Evolutionary conservation across 805 yeast genomes (phyloP), one percentile per base, ranked within the genome.

Genomic region (Wickerhamiella azyma): DNA sequence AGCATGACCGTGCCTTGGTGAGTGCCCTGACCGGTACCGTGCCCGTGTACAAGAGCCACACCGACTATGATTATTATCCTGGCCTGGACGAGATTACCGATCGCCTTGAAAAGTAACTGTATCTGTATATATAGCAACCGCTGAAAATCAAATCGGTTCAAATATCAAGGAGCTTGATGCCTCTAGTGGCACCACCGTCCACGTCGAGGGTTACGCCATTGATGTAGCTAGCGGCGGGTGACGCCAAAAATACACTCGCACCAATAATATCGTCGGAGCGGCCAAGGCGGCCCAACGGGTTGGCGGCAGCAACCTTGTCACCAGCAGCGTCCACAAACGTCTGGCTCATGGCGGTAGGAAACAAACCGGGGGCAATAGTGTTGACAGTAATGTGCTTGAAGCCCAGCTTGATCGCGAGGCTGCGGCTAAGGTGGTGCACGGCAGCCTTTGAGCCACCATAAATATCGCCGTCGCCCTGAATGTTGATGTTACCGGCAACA

Each of bases 361-460:
- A 77, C 59, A 79, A 81, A 0, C 89, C 89, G 0, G 88, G 88
- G 6, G 85, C 85, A 52, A 81, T 60, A 9, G 75, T 66, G 63
- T 81, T 81, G 48, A 80, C 85, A 40, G 76, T 79, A 55, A 81
- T 73, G 62, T 80, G 74, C 39, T 68, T 64, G 7, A 78, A 79
- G 2, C 83, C 86, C 54, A 81, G 68, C 56, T 77, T 80, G 37
- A 72, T 59, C 2, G 88, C 82, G 53, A 81, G 68, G 48, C 70
- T 62, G 60, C 74, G 76, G 28, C 79, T 78, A 59, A 81, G 57
- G 58, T 81, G 88, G 48, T 77, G 71, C 3, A 81, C 77, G 37
- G 83, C 88, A 3, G 86, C 83, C 60, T 81, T 81, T 37, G 86
- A 79, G 14, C 86, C 81, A 38, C 71, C 56, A 60, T 81, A 81